These are phyloP conservation scores for Cyberlindnera japonica DNA, from an alignment of 805 yeast species.

Conservation along the genomic window DNA sequence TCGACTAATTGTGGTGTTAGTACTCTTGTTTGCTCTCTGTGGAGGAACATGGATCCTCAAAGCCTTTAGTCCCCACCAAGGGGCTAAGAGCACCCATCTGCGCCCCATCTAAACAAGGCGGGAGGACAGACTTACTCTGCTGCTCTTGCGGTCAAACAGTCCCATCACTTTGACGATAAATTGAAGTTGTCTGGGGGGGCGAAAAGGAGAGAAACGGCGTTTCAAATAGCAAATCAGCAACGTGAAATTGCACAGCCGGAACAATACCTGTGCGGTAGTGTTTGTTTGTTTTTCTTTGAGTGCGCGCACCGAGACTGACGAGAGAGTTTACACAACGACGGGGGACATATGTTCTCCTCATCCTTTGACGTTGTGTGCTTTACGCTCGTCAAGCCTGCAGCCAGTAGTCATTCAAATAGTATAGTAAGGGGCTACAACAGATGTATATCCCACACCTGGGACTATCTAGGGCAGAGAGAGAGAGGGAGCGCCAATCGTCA, in stretches of 20 bases:
- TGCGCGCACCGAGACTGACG: background rate
- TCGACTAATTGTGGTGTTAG: conserved; percentile 3
- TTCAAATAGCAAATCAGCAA: background rate
- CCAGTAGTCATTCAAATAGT: too few species aligned
- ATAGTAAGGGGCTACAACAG: too few species aligned
- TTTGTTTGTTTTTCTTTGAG: background rate
- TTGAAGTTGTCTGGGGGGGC: background rate
- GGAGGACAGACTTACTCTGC: conserved; percentile 2
- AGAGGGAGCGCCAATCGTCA: too few species aligned
- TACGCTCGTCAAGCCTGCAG: too few species aligned
- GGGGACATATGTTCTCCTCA: too few species aligned
- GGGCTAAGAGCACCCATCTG: background rate
- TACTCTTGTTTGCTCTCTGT: background rate
- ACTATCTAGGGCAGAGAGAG: too few species aligned
- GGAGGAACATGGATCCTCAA: too few species aligned
- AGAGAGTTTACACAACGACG: too few species aligned
- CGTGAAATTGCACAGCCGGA: conserved; percentile 4
- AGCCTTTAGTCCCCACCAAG: background rate
- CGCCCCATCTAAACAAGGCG: background rate
- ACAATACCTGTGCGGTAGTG: too few species aligned
- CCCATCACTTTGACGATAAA: conserved; percentile 3
- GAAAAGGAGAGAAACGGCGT: too few species aligned
- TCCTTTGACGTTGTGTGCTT: too few species aligned
- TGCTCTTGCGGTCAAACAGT: conserved; percentile 7
- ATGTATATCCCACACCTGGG: too few species aligned